Percentiles rank a stretch among this genome's conserved stretches.
Conservation (phyloP, 345 rosid species). For the Anacardium occidentale region DNA sequence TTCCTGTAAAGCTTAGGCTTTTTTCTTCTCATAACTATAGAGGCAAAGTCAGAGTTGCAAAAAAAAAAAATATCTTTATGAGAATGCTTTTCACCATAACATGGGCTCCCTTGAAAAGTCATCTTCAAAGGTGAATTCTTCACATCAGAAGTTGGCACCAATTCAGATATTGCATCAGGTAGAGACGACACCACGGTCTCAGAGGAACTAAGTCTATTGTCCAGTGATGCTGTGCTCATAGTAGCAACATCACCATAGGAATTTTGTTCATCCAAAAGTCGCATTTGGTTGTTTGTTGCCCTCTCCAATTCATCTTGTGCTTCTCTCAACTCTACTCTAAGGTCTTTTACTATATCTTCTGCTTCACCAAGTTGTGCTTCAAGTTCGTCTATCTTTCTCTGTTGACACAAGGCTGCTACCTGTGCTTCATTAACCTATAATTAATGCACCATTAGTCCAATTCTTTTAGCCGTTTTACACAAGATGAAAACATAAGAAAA, state of each 20-base stretch:
- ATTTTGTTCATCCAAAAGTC: conserved; percentile 21
- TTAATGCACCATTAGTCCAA: conserved; percentile 3
- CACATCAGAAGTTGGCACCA: conserved; percentile 28
- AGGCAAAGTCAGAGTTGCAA: conserved; percentile 60
- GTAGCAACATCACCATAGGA: conserved; percentile 22
- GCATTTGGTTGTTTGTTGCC: conserved; percentile 29
- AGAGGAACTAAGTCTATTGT: conserved; percentile 28
- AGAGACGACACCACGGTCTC: conserved; percentile 31
- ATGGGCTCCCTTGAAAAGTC: conserved; percentile 30
- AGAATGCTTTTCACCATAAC: conserved; percentile 31
- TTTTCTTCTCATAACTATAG: conserved; percentile 60
- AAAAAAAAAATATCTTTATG: conserved; percentile 40
- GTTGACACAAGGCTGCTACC: conserved; percentile 45
- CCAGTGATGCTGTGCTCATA: conserved; percentile 24
- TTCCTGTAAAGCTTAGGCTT: conserved; percentile 52
- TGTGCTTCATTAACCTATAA: conserved; percentile 74
- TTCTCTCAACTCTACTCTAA: conserved; percentile 67
- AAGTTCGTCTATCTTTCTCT: conserved; percentile 69
- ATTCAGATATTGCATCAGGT: conserved; percentile 32
- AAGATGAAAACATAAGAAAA: not conserved
- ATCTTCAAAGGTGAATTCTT: conserved; percentile 32
- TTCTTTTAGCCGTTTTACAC: not conserved
- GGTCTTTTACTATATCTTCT: conserved; percentile 78
- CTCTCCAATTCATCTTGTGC: conserved; percentile 61
- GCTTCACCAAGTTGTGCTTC: conserved; percentile 92